Base-by-base conservation (phyloP, 176 grass and related monocot species). In the Raddia guianensis region DNA sequence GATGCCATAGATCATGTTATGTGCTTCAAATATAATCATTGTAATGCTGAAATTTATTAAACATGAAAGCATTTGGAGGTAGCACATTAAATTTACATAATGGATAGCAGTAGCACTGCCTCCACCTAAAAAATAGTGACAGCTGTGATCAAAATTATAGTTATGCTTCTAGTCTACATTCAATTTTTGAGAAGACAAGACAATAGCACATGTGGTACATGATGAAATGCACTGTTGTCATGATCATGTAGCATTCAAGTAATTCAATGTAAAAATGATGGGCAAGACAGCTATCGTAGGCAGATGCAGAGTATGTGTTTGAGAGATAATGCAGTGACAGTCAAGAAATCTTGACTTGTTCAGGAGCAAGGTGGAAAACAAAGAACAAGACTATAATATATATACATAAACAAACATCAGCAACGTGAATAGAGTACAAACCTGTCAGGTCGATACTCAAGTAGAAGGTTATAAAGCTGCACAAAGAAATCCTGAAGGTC, bases 371-470 rank as follows among this genome's bases (percentile, higher is more conserved):
- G 10, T 42, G 44, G n/a, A 55, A 76, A 43, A 71, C 70, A 84
- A 32, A 72, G 46, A 60, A 74, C 19, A 80, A 61, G 47, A 61
- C 51, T 27, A 27, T 27, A 27, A 3, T 35, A 50, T 9, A 42
- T 68, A 15, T 66, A 75, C 59, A 13, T 56, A 35, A 35, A 32
- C 16, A 52, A 63, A 32, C 33, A 78, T 43, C 50, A 78, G 14
- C 13, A 19, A 70, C 50, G 52, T 13, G 6, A 74, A 55, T 63
- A 71, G 21, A 37, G 68, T 47, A 7, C n/a, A 72, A 78, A 95
- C 93, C 92, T 99, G 84, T 93, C 82, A 73, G 93, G 96, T 15
- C 86, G 91, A 86, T 99, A 95, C 68, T 99, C 92, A 69, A 99
- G 58, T 78, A 99, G 74, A 72, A 93, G 92, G 76, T 91, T 99